Evolutionary conservation across 2,329 filamentous ascomycete genomes (phyloP), one percentile per base, ranked within the genome.

Genomic region (Corynespora cassiicola): DNA sequence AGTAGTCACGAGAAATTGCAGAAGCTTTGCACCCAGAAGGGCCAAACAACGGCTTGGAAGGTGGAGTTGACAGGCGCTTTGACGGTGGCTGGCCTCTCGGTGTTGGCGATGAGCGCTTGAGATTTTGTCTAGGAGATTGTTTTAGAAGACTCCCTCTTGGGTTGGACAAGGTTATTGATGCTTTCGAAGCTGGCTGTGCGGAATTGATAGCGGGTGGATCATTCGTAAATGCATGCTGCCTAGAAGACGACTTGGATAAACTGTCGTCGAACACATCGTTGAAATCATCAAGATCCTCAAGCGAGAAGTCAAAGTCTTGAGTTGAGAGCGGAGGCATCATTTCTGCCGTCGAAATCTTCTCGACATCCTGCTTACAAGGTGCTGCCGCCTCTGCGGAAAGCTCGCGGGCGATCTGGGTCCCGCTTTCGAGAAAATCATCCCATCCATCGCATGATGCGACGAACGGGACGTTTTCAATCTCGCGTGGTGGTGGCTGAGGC

Each of bases 361-460:
- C n/a, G 15, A 36, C 36, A 14, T 36, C 19, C 11, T 22, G 21
- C n/a, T 2, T 9, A 12, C 6, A 11, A 19, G n/a, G n/a, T n/a
- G n/a, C n/a, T n/a, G n/a, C n/a, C n/a, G n/a, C 31, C 10, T 61
- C 62, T 11, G 39, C 42, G 3, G 55, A 57, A 7, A 75, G 52
- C 20, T 75, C 72, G 7, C 72, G 65, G 6, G 70, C 71, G 22
- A 75, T 70, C 41, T 76, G 73, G 1, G 72, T 72, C 22, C 64
- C 68, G 40, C 64, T 72, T n/a, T 69, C 72, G 2, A 75, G 56
- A n/a, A 74, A 71, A 25, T 71, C 64, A 33, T 61, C 65, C 65
- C 65, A 68, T 3, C 44, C 48, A 24, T 68, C 65, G n/a, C n/a
- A n/a, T n/a, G n/a, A n/a, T n/a, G n/a, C n/a, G n/a, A n/a, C n/a